Conservation (phyloP, 306 rosid species). For the Coriaria nepalensis region DNA sequence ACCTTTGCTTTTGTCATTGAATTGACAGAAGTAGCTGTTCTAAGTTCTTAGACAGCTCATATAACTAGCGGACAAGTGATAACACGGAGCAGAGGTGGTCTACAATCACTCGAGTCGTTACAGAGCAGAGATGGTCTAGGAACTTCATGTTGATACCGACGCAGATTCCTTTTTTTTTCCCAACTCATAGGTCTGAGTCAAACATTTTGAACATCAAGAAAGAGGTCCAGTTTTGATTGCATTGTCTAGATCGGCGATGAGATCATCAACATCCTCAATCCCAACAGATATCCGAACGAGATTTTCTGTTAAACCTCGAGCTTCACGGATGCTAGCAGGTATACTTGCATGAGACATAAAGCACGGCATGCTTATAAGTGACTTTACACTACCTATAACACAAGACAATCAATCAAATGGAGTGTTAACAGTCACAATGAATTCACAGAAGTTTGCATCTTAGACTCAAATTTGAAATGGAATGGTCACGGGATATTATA, state of each 20-base stretch:
- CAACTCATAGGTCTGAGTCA: not conserved
- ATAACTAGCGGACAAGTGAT: no score
- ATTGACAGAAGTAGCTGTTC: no score
- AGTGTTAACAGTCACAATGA: not conserved
- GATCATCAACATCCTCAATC: slow-evolving; percentile 72
- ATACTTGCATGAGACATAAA: slow-evolving; percentile 85
- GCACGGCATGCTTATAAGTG: slow-evolving; percentile 80
- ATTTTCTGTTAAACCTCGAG: slow-evolving; percentile 79
- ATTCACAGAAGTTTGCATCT: no score
- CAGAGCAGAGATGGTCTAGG: no score
- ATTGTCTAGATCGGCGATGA: slow-evolving; percentile 48
- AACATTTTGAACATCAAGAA: not conserved
- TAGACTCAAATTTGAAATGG: no score
- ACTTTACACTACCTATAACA: slow-evolving; percentile 74
- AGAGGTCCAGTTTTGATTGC: slow-evolving; percentile 60
- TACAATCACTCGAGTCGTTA: no score
- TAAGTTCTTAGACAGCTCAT: no score
- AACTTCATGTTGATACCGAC: not conserved
- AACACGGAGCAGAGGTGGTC: no score
- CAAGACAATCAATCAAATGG: slow-evolving; percentile 1
- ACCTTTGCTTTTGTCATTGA: no score
- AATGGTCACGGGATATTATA: no score
- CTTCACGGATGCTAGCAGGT: slow-evolving; percentile 61
- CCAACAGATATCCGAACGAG: slow-evolving; percentile 75
- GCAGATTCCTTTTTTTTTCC: not conserved